Conservation (phyloP, 257 asterid species). For the Nyctanthes arbortristis region DNA sequence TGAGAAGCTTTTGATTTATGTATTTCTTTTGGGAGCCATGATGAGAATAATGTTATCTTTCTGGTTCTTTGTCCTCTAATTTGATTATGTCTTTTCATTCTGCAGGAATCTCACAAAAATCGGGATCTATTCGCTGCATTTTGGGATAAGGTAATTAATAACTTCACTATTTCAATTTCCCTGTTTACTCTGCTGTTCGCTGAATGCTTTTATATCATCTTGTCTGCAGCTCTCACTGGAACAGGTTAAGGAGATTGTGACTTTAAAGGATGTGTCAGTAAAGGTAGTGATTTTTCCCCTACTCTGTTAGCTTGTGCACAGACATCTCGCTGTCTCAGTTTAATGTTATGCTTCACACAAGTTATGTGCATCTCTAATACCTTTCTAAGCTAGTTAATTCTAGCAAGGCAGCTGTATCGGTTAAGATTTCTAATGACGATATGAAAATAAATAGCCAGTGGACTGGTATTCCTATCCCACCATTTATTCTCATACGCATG, state of each 20-base stretch:
- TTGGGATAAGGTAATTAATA: slow-evolving; percentile 82
- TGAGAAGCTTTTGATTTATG: slow-evolving; percentile 12
- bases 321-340: not conserved
- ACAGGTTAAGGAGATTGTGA: slow-evolving; percentile 62
- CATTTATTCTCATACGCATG: not conserved
- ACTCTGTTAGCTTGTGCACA: not conserved
- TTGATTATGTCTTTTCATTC: slow-evolving; percentile 27
- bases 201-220: slow-evolving; percentile 18
- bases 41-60: not conserved
- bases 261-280: slow-evolving; percentile 60
- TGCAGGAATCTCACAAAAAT: slow-evolving; percentile 74
- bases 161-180: slow-evolving; percentile 19
- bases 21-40: slow-evolving; percentile 2
- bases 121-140: slow-evolving; percentile 83
- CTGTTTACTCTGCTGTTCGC: slow-evolving; percentile 23
- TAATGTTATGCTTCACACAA: not conserved
- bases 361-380: not conserved
- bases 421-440: slow-evolving; percentile 10
- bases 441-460: slow-evolving; percentile 9
- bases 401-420: not conserved
- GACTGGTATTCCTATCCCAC: not conserved
- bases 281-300: slow-evolving; percentile 49
- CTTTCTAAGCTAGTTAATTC: slow-evolving; percentile 6
- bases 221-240: slow-evolving; percentile 70
- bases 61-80: not conserved